These are phyloP conservation scores for Gaultheria prostrata DNA, from an alignment of 148 eudicot genomes.

Conservation along the genomic window DNA sequence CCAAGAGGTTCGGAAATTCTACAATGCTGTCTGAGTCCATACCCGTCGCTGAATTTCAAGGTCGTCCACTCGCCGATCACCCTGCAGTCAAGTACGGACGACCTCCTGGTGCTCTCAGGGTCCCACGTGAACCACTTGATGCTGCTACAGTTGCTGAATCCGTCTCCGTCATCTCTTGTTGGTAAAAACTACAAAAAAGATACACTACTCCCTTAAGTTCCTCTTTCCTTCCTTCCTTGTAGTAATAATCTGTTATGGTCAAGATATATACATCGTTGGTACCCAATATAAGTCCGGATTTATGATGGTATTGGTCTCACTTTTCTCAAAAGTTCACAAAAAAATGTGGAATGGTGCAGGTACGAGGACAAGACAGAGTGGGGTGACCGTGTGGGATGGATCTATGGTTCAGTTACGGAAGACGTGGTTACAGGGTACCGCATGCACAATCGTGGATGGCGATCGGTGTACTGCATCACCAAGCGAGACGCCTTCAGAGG, in stretches of 20 bases:
- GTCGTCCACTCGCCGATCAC: slow-evolving; percentile 91
- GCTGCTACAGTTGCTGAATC: slow-evolving; percentile 85
- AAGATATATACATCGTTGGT: too few species aligned
- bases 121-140: slow-evolving; percentile 76
- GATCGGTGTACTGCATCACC: slow-evolving; percentile 86
- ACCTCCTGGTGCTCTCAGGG: slow-evolving; percentile 76
- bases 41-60: slow-evolving; percentile 82
- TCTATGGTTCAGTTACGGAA: slow-evolving; percentile 92
- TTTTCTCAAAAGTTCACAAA: neutral
- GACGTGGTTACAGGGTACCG: slow-evolving; percentile 92
- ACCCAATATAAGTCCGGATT: too few species aligned
- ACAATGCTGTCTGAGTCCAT: slow-evolving; percentile 73
- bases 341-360: slow-evolving; percentile 27
- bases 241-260: too few species aligned
- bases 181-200: slow-evolving; percentile 36
- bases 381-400: slow-evolving; percentile 98
- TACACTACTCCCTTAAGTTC: too few species aligned
- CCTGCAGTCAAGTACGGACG: slow-evolving; percentile 86
- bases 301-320: too few species aligned
- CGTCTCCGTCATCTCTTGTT: slow-evolving; percentile 90
- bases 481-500: slow-evolving; percentile 90
- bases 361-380: slow-evolving; percentile 96
- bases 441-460: slow-evolving; percentile 97
- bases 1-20: slow-evolving; percentile 89
- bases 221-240: neutral